phyloP scores from a whole-genome alignment of 192 early-diverging fungal species.

The Backusella australiensis region DNA sequence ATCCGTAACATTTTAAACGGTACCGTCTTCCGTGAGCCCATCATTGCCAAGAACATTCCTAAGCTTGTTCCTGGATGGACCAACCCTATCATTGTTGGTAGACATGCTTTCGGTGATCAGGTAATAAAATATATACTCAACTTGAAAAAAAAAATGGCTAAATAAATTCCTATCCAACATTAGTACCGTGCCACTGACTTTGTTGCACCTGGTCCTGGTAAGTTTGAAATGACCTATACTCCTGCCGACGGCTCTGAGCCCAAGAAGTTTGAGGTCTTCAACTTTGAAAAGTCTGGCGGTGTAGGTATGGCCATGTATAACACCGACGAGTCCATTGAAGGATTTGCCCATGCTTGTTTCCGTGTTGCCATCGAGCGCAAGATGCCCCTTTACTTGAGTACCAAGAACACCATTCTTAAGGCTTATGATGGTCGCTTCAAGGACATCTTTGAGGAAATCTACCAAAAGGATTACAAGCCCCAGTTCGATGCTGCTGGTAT shows the following conservation, averaged over 20 bases:
- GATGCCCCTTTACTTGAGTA: constrained; percentile 91
- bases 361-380: constrained; percentile 86
- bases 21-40: constrained; percentile 98
- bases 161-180: constrained; percentile 43
- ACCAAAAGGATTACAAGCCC: constrained; percentile 78
- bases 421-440: constrained; percentile 97
- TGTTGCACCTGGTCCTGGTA: constrained; percentile 85
- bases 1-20: constrained; percentile 96
- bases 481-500: constrained; percentile 80
- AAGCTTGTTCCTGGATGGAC: constrained; percentile 92
- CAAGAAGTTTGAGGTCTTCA: constrained; percentile 71
- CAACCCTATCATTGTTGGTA: constrained; percentile 92
- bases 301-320: constrained; percentile 98
- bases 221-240: constrained; percentile 87
- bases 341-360: constrained; percentile 96
- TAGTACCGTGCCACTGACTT: constrained; percentile 97
- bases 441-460: constrained; percentile 92
- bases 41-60: constrained; percentile 90
- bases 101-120: constrained; percentile 97
- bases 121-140: constrained; percentile 28
- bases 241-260: constrained; percentile 74
- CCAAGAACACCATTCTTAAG: constrained; percentile 97
- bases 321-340: constrained; percentile 82
- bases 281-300: constrained; percentile 81
- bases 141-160: background rate